Base-by-base conservation (phyloP, 108 stramenopile genomes). In the Nitzschia putrida region DNA sequence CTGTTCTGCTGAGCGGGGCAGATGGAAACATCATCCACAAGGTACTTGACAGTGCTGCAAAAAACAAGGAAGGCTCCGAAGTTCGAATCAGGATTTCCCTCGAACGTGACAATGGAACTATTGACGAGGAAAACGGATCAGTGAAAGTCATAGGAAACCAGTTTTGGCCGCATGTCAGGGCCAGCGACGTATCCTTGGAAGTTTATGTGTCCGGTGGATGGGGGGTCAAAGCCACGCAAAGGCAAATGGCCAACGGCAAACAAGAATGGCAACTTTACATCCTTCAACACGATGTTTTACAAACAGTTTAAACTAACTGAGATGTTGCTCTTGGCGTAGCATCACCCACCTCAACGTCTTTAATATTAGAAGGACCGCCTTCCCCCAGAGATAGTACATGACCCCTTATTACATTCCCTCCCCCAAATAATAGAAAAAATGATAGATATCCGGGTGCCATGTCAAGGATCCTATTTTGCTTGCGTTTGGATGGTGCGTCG, bases 181-280 rank as follows among this genome's bases (percentile, higher is more conserved):
- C 79, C 3, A 63, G 53, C 3, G 25, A 65, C 9, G 73, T 74
- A 0, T 51, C 64, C 10, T 24, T 93, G 8, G 76, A 84, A 44
- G 69, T 93, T 11, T 75, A 72, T 11, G 79, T 82, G 7, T 51
- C 65, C 52, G 75, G 77, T 50, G 84, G 84, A 8, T 93, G 92
- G 92, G 92, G 83, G 8, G 58, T 88, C 14, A 80, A 87, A 23
- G 86, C 85, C 16, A 72, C 73, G 23, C 71, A 54, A 61, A n/a
- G 11, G 47, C 72, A 34, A 16, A 51, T 22, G 40, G 38, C 6
- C 18, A 39, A 22, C 41, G 59, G 50, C 20, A 13, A 54, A 13
- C 10, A 44, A 22, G 79, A 73, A 18, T 89, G 84, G 86, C 88
- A 90, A 57, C 77, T 90, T n/a, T 85, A 72, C 53, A 66, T 90